Base-by-base conservation (phyloP, 495 filamentous ascomycete species). In the Penicillium canariense region DNA sequence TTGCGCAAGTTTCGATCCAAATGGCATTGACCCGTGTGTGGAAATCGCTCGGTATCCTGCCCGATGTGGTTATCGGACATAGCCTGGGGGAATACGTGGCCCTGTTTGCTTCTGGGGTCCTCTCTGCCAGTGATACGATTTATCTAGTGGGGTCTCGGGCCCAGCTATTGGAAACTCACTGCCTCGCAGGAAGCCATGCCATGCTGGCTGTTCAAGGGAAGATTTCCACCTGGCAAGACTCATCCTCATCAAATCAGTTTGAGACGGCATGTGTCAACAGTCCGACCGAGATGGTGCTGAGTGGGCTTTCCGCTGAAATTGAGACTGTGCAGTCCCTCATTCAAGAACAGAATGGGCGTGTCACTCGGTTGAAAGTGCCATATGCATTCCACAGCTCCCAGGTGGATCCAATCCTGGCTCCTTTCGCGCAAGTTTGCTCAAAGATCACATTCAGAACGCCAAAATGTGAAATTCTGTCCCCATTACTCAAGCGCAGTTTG, bases 61-160 rank as follows among this genome's bases (percentile, higher is more conserved):
- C 89, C 5, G 75, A 76, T 50, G 84, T 80, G 20, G 88, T 94
- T 1, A 71, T 94, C 35, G 91, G 91, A 34, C 91, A 96, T 72
- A 93, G 89, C 64, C 59, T 84, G 9, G 91, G 91, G 45, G 90
- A 96, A 67, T 94, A 92, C 68, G 88, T 89, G 31, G 91, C 91
- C n/a, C 75, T 95, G 1, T 76, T 88, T 54, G 82, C 85, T 20
- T 83, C 89, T 7, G 91, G 88, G 23, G 87, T 94, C 8, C 70
- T 96, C 1, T 88, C 87, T 14, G 84, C 81, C 23, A 82, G 76
- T 58, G 91, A 95, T 64, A 81, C 85, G 20, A 79, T 96, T 50
- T 88, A 84, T 63, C 79, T 73, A 4, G 67, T 70, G 0, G 70
- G 67, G 0, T 14, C 27, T 1, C 52, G 70, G 2, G 70, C 70